Percentiles rank a stretch among this genome's conserved stretches.
These are phyloP conservation scores for Wickerhamiella alocasiicola DNA, from an alignment of 805 yeast species.

Conservation along the genomic window DNA sequence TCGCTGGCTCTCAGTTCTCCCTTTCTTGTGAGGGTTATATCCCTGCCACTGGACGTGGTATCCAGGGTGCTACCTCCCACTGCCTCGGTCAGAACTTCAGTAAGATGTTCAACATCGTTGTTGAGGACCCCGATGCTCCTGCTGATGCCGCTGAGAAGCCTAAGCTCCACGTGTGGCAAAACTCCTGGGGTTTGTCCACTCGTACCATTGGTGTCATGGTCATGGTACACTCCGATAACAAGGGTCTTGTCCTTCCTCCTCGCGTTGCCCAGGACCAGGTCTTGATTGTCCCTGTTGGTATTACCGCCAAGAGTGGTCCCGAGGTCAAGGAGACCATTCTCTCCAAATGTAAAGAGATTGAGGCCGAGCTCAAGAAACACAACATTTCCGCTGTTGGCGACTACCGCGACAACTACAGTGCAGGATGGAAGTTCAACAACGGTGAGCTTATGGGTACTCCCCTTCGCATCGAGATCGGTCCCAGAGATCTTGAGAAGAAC, in stretches of 20 bases:
- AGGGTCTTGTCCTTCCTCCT: conserved; percentile 96
- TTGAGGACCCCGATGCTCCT: conserved; percentile 85
- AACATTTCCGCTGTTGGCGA: conserved; percentile 75
- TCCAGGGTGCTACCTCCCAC: conserved; percentile 98
- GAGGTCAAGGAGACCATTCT: conserved; percentile 61
- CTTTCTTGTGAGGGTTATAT: conserved; percentile 95
- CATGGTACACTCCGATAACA: conserved; percentile 97
- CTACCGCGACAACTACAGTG: conserved; percentile 86
- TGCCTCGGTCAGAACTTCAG: conserved; percentile 97
- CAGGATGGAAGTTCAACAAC: conserved; percentile 98
- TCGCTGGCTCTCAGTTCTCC: conserved; percentile 95
- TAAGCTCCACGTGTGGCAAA: conserved; percentile 82
- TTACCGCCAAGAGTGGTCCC: conserved; percentile 71
- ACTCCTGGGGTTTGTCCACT: conserved; percentile 98
- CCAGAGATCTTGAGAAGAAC: conserved; percentile 74
- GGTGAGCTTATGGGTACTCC: conserved; percentile 96
- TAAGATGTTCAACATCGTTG: conserved; percentile 91
- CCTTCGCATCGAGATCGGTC: conserved; percentile 88
- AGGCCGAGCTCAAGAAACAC: conserved; percentile 41
- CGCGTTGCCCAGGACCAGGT: conserved; percentile 88
- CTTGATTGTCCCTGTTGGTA: conserved; percentile 89
- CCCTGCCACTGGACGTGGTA: conserved; percentile 98
- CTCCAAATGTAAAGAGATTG: conserved; percentile 59
- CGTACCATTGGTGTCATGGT: conserved; percentile 99
- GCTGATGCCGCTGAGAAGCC: conserved; percentile 43